phyloP scores from a whole-genome alignment of 2,329 filamentous ascomycete genomes.

The Arthroderma uncinatum region DNA sequence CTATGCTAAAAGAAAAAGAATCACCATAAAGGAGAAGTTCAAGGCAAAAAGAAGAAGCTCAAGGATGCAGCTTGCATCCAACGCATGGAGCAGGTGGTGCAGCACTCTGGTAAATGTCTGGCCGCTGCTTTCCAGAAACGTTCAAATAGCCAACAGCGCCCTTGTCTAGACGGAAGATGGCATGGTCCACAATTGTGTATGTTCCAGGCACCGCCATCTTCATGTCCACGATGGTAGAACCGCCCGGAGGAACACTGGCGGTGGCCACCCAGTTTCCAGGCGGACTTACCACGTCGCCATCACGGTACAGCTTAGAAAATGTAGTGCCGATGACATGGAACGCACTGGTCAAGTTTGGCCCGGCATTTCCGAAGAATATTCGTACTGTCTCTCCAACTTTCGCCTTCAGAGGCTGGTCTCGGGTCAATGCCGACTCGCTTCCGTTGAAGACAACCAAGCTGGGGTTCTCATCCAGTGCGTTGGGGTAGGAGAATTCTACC shows the following conservation, averaged over 20 bases:
- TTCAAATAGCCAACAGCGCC: conserved; percentile 28
- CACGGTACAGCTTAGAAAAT: conserved; percentile 23
- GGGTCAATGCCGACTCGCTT: conserved; percentile 23
- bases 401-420: conserved; percentile 24
- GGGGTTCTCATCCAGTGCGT: conserved; percentile 25
- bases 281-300: conserved; percentile 24
- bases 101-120: conserved; percentile 21
- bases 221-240: conserved; percentile 24
- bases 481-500: conserved; percentile 29
- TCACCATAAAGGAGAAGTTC: neutral
- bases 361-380: conserved; percentile 29
- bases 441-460: conserved; percentile 27
- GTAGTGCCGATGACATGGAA: conserved; percentile 26
- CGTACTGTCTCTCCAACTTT: conserved; percentile 22
- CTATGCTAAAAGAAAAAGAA: neutral
- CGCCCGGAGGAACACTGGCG: conserved; percentile 21
- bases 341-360: conserved; percentile 27
- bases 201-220: conserved; percentile 25
- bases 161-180: conserved; percentile 28
- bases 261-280: conserved; percentile 22
- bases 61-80: conserved; percentile 26
- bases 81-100: conserved; percentile 22
- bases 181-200: conserved; percentile 27
- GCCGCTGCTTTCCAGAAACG: conserved; percentile 22
- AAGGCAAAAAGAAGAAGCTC: conserved; percentile 4